A percentile compares a stretch with the other conserved stretches of the same genome.
Evolutionary conservation across 495 filamentous ascomycete genomes (phyloP).

Genomic region (Penicillium maclennaniae): DNA sequence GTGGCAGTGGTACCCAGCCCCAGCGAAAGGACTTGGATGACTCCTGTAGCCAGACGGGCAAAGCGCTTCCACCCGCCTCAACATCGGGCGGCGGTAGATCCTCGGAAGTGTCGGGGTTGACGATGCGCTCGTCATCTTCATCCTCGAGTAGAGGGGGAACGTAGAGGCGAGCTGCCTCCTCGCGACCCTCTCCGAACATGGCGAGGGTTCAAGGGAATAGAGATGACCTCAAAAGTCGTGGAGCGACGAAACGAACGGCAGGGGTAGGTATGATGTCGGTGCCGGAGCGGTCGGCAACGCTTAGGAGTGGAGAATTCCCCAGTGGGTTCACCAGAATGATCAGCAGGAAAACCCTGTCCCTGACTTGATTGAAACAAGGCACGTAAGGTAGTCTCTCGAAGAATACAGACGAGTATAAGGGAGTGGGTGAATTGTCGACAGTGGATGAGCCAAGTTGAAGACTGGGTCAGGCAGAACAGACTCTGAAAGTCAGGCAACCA

Average conservation of each 20-base stretch:
- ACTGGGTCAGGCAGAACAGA: slow-evolving; percentile 7
- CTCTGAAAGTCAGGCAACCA: slow-evolving; percentile 14
- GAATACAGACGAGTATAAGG: background rate
- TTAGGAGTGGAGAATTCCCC: slow-evolving; percentile 21
- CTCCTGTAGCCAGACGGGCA: slow-evolving; percentile 52
- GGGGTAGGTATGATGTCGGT: slow-evolving; percentile 21
- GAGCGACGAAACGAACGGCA: slow-evolving; percentile 13
- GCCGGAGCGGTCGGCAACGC: slow-evolving; percentile 18
- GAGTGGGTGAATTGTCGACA: slow-evolving; percentile 4
- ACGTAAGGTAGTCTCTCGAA: background rate
- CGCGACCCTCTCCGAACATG: slow-evolving; percentile 37
- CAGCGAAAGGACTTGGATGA: slow-evolving; percentile 52
- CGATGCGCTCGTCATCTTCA: slow-evolving; percentile 36
- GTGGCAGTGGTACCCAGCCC: slow-evolving; percentile 49
- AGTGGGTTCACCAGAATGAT: slow-evolving; percentile 17
- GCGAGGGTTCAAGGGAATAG: slow-evolving; percentile 3
- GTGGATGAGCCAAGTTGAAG: slow-evolving; percentile 1
- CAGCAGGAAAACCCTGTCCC: slow-evolving; percentile 12
- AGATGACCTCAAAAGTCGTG: background rate
- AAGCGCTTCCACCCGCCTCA: slow-evolving; percentile 27
- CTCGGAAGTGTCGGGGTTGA: slow-evolving; percentile 42
- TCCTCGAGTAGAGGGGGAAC: slow-evolving; percentile 34
- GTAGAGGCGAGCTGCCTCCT: slow-evolving; percentile 34
- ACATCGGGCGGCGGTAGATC: slow-evolving; percentile 36
- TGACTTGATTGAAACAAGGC: background rate